Base-by-base conservation (phyloP, 2,329 filamentous ascomycete species). In the Fusarium camptoceras region DNA sequence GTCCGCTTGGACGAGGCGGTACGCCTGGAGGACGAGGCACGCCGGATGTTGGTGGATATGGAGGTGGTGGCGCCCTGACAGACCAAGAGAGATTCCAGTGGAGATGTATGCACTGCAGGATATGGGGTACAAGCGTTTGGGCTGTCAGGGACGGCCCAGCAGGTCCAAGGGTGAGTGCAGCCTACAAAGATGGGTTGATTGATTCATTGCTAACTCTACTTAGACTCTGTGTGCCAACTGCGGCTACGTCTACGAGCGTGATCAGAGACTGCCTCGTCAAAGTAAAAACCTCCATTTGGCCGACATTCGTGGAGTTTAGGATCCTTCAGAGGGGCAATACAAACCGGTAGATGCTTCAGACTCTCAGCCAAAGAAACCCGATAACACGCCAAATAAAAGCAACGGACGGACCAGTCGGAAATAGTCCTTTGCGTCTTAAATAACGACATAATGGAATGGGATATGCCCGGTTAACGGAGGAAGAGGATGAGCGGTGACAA, bases 201-300 rank as follows among this genome's bases (percentile, higher is more conserved):
- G 41, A 27, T n/a, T 50, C 42, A 27, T 48, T 57, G 22, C 70
- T 74, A 54, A 60, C 47, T 70, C 59, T 14, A 22, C 63, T 30
- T 72, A 94, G 92, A 92, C 93, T 30, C 88, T 98, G 6, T 98
- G 95, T 83, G 92, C 94, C 81, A 98, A 97, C 78, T 98, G 95
- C 78, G 95, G 94, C 59, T 91, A 94, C 73, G 82, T 95, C 22
- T 98, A 92, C 78, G 95, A 98, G 81, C 91, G 94, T 57, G 93
- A 97, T 80, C 91, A 93, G 80, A 90, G 91, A 70, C 85, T 97
- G 1, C 94, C 95, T 11, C 79, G 81, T 25, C 81, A 82, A 66
- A 82, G 77, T 44, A 80, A 80, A 76, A 82, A 82, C 66, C 73
- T 82, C 51, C 78, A 83, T 72, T 60, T 79, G 55, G 70, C 77